Conservation (phyloP, 169 alveolate genomes). For the Fabrea salina region DNA sequence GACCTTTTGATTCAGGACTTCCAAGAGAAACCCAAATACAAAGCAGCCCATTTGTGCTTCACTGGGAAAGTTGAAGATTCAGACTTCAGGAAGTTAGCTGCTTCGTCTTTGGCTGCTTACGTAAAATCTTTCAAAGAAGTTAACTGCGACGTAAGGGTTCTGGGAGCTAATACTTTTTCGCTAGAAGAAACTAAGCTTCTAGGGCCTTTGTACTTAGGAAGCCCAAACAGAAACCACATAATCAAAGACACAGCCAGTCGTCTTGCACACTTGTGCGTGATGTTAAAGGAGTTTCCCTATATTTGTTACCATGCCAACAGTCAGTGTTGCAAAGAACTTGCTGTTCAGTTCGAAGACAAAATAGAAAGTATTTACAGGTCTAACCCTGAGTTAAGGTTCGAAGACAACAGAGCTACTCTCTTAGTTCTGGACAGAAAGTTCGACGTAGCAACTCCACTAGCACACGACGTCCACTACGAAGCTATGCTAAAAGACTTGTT, state of each 20-base stretch:
- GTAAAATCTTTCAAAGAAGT: constrained; percentile 17
- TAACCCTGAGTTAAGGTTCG: neutral
- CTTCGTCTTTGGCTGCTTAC: neutral
- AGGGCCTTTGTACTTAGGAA: neutral
- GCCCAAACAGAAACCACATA: neutral
- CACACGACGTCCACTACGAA: constrained; percentile 20
- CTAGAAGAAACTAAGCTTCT: neutral
- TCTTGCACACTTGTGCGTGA: neutral
- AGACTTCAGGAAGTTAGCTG: neutral
- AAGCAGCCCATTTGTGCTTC: neutral
- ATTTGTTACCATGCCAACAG: neutral
- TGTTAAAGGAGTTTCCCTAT: constrained; percentile 4
- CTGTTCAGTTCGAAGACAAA: neutral
- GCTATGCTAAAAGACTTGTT: constrained; percentile 22
- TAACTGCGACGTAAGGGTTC: neutral
- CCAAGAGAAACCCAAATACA: neutral
- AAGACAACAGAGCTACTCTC: neutral
- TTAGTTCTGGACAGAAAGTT: neutral
- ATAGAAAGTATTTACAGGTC: neutral
- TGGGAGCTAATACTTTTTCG: neutral
- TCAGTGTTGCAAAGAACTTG: neutral
- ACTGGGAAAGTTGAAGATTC: neutral
- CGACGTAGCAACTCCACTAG: constrained; percentile 7
- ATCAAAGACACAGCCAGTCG: neutral
- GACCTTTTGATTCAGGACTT: neutral